phyloP scores from a whole-genome alignment of 768 basidiomycete species.

The Naganishia vishniacii region DNA sequence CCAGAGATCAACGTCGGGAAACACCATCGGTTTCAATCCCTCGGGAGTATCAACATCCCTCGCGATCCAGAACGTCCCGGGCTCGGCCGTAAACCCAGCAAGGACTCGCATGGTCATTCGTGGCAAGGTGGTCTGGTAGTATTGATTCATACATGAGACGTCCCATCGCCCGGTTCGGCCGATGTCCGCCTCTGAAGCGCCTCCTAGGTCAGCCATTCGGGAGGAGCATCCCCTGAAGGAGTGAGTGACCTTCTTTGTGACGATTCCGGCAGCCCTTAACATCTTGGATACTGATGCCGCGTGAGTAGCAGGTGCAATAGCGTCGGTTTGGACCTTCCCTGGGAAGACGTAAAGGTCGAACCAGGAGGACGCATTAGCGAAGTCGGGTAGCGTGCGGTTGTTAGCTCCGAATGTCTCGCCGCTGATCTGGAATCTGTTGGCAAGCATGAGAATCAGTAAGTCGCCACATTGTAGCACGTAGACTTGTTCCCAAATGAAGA shows the following conservation, averaged over 20 bases:
- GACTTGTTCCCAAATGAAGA: no score
- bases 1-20: no score
- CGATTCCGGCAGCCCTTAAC: background rate
- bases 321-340: background rate
- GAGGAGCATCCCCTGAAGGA: slow-evolving; percentile 8
- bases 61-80: background rate
- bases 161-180: background rate
- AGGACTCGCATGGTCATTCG: background rate
- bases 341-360: slow-evolving; percentile 1
- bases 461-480: no score
- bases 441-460: background rate
- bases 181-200: background rate
- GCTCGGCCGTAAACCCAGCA: background rate
- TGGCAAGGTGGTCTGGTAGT: background rate
- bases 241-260: slow-evolving; percentile 9
- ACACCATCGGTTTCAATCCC: background rate
- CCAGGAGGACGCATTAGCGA: background rate
- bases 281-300: background rate
- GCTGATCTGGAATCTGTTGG: background rate
- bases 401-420: background rate
- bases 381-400: background rate
- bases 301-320: background rate
- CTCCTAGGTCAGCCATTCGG: background rate
- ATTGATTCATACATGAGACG: background rate
- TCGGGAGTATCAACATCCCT: background rate